phyloP scores from a whole-genome alignment of 805 yeast genomes.

The Nakazawaea holstii region DNA sequence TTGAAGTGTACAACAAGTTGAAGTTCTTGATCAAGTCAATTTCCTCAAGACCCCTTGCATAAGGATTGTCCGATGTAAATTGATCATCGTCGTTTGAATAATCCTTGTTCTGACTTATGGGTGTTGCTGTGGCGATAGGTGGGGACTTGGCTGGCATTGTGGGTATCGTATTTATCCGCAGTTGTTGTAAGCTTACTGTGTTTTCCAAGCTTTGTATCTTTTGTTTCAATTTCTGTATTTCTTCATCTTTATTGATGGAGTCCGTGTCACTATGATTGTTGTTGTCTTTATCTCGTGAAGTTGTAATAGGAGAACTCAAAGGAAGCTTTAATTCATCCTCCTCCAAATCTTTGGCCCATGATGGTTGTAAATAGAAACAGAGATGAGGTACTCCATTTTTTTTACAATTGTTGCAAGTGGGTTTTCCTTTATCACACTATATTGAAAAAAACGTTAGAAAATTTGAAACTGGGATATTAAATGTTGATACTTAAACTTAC shows the following conservation, averaged over 20 bases:
- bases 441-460: constrained; percentile 1
- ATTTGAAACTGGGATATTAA: too few relatives aligned
- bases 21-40: constrained; percentile 28
- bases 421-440: constrained; percentile 38
- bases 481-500: too few relatives aligned
- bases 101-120: neutral
- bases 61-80: constrained; percentile 1
- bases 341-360: constrained; percentile 47
- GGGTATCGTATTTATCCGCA: neutral
- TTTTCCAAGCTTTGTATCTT: constrained; percentile 24
- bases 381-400: constrained; percentile 54
- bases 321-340: constrained; percentile 25
- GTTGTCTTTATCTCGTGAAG: constrained; percentile 5
- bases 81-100: too few relatives aligned
- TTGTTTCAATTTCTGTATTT: constrained; percentile 17
- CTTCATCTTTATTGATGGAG: constrained; percentile 17
- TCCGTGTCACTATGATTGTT: constrained; percentile 7
- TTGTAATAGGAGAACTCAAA: constrained; percentile 10
- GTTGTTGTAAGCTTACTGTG: constrained; percentile 1
- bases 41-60: constrained; percentile 2
- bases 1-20: constrained; percentile 30
- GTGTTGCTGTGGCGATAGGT: neutral
- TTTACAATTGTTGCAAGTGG: constrained; percentile 51
- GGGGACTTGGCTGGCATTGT: neutral
- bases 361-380: constrained; percentile 52